phyloP scores from a whole-genome alignment of 1,284 basidiomycete genomes.

The Gomphus sp. region DNA sequence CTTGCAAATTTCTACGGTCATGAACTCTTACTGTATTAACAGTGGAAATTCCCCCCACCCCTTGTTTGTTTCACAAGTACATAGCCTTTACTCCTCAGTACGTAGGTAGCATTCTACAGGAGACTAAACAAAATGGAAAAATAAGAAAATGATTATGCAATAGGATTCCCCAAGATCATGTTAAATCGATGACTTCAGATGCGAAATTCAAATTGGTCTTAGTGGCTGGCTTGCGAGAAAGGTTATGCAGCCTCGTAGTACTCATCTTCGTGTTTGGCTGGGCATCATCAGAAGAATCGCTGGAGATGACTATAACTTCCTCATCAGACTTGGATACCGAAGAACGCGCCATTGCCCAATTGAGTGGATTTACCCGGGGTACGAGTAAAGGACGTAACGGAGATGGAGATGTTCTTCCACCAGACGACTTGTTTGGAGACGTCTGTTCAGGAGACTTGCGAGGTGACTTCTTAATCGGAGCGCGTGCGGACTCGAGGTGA shows the following conservation, averaged over 20 bases:
- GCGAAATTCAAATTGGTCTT: neutral
- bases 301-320: slow-evolving; percentile 24
- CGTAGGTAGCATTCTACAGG: neutral
- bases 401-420: neutral
- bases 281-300: slow-evolving; percentile 20
- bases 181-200: neutral
- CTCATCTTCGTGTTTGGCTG: neutral
- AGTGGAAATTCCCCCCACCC: neutral
- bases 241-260: neutral
- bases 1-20: neutral
- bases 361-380: neutral
- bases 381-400: neutral
- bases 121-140: neutral
- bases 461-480: slow-evolving; percentile 5
- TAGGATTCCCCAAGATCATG: neutral
- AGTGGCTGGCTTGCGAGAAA: neutral
- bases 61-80: neutral
- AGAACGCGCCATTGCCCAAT: neutral
- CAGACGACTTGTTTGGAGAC: neutral
- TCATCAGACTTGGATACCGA: neutral
- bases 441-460: slow-evolving; percentile 8
- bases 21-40: neutral
- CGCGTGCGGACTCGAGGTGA: neutral
- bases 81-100: neutral
- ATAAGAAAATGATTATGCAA: neutral